Percentiles rank a stretch among this genome's conserved stretches.
Evolutionary conservation across 2,329 filamentous ascomycete genomes (phyloP).

Genomic region (Pseudogymnoascus sp.): DNA sequence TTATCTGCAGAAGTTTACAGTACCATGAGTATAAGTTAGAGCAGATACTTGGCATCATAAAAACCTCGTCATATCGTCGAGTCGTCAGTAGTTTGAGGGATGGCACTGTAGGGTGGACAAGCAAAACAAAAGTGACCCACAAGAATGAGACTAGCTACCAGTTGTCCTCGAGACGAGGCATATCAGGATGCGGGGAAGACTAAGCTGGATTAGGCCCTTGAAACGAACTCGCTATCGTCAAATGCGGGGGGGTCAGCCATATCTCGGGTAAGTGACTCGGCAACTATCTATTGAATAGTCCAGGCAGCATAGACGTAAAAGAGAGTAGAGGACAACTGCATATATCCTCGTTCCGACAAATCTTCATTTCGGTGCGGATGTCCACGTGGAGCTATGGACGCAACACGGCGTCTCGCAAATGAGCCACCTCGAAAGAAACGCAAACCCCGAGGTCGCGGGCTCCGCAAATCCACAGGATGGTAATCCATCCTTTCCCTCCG

Average conservation of each 20-base stretch:
- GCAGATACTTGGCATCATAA: not conserved
- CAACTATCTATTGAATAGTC: not conserved
- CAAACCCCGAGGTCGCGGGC: constrained; percentile 32
- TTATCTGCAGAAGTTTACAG: not conserved
- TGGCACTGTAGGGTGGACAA: not conserved
- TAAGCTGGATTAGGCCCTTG: not conserved
- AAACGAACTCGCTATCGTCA: not conserved
- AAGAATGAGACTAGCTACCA: not conserved
- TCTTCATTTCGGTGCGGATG: not conserved
- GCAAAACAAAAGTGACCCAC: not conserved
- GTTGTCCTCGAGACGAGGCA: not conserved
- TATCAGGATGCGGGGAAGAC: not conserved
- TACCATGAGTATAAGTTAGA: not conserved
- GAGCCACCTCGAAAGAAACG: constrained; percentile 15
- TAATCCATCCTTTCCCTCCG: constrained; percentile 10
- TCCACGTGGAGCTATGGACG: not conserved
- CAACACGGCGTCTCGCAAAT: not conserved
- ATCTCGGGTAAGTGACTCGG: not conserved
- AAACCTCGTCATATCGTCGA: not conserved
- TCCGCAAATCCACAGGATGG: constrained; percentile 36
- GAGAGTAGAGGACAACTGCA: not conserved
- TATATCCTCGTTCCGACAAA: not conserved
- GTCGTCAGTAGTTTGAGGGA: not conserved
- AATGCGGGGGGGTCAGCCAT: not conserved
- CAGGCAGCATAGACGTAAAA: not conserved